These are phyloP conservation scores for Caloboletus inedulis DNA, from an alignment of 1,284 basidiomycete species.

Conservation along the genomic window DNA sequence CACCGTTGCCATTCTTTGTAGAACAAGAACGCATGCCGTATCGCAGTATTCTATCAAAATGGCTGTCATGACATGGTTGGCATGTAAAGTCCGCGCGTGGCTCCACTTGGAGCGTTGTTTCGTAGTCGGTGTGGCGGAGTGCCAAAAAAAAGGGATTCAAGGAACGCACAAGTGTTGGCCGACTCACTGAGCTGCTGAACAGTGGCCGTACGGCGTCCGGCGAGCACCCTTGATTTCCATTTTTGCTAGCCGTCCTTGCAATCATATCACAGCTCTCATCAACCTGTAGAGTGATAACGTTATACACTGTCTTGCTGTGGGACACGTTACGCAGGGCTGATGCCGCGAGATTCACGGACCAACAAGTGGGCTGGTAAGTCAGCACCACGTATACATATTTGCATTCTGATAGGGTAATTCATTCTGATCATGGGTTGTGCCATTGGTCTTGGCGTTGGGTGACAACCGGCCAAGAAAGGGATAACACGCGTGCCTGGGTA, in stretches of 20 bases:
- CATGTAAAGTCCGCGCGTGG: conserved; percentile 15
- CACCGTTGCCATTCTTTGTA: neutral
- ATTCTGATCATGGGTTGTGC: conserved; percentile 14
- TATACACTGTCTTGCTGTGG: neutral
- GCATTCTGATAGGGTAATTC: conserved; percentile 28
- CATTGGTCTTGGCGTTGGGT: neutral
- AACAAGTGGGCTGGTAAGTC: conserved; percentile 19
- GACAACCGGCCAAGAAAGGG: conserved; percentile 20
- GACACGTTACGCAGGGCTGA: conserved; percentile 3
- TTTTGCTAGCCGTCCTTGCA: neutral
- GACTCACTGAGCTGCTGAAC: neutral
- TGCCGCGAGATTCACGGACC: conserved; percentile 24
- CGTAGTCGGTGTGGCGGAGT: conserved; percentile 2
- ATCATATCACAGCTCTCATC: neutral
- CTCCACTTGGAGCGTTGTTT: neutral
- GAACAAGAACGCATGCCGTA: conserved; percentile 14
- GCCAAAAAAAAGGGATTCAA: conserved; percentile 14
- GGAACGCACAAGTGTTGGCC: neutral
- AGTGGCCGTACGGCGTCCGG: too few relatives aligned
- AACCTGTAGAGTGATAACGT: neutral
- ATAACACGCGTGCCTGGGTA: conserved; percentile 26
- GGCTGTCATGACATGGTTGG: conserved; percentile 6
- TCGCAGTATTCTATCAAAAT: conserved; percentile 12
- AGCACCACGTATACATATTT: conserved; percentile 20
- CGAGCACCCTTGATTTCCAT: neutral